These are phyloP conservation scores for Cladosporium sp. DNA, from an alignment of 2,329 filamentous ascomycete species.

Conservation along the genomic window DNA sequence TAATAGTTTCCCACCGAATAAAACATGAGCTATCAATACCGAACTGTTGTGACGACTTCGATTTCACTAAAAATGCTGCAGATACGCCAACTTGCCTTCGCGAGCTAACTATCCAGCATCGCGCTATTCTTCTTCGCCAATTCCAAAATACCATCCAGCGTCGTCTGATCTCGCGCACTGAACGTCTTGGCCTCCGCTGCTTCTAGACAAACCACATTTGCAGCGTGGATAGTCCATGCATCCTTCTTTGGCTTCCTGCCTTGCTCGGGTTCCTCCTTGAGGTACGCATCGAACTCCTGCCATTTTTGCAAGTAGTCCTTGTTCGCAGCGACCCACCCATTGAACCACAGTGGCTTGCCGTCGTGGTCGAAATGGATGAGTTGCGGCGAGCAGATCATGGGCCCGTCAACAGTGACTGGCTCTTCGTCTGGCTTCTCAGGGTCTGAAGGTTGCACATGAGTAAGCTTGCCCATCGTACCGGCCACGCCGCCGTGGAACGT, in stretches of 20 bases:
- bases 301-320: conserved; percentile 45
- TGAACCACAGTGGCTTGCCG: conserved; percentile 50
- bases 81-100: not conserved
- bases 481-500: conserved; percentile 46
- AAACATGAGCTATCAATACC: not conserved
- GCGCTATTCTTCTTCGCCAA: conserved; percentile 23
- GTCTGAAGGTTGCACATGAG: conserved; percentile 21
- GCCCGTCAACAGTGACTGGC: conserved; percentile 23
- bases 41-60: not conserved
- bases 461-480: conserved; percentile 38
- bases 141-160: conserved; percentile 36
- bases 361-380: conserved; percentile 46
- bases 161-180: conserved; percentile 28
- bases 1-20: not conserved
- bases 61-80: not conserved
- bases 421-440: conserved; percentile 20
- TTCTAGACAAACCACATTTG: conserved; percentile 41
- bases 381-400: conserved; percentile 48
- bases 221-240: conserved; percentile 37
- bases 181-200: conserved; percentile 32
- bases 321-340: conserved; percentile 47
- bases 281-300: conserved; percentile 39
- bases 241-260: conserved; percentile 25
- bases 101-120: not conserved
- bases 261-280: conserved; percentile 35